Evolutionary conservation across 345 rosid species (phyloP), one percentile per base, ranked within the genome.

Genomic region (Lagerstroemia speciosa): DNA sequence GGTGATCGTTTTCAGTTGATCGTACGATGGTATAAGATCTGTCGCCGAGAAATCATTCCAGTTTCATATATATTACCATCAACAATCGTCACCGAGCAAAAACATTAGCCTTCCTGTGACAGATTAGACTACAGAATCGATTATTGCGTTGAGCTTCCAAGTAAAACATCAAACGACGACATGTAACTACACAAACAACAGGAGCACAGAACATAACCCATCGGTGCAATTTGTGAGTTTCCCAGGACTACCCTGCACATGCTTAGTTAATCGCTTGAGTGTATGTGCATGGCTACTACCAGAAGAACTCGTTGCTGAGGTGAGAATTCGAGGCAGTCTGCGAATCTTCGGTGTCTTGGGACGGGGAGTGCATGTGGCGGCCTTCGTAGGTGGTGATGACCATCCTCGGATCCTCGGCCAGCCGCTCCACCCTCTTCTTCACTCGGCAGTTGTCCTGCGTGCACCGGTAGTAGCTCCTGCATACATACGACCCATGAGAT

Each of bases 321-420:
- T 84, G 82, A 2, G 81, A 69, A 15, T 80, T 82, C 2, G 82
- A 70, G 16, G 78, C 76, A 41, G 79, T 68, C 46, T 82, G 78
- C 19, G 84, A 82, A 8, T 87, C 89, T 48, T 91, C 96, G 1
- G 75, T 79, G 68, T 91, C 92, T 14, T 82, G 89, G 2, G 98
- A 88, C 0, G 99, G 99, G 8, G 93, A 87, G 73, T 94, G 99
- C 58, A 69, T 84, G 37, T 94, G 99, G 66, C 99, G 82, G 37
- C 99, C 99, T 79, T 94, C 99, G 64, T 94, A 94, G 33, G 99
- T 91, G 46, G 99, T 94, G 53, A 94, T 94, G 45, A 94, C 99
- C 99, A 94, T 94, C 77, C 98, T 83, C 57, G 98, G 98, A 74
- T 94, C 99, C 73, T 94, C 99, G 0, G 98, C 98, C 79, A 94